Percentiles rank a stretch among this genome's conserved stretches.
These are phyloP conservation scores for Saksenaea vasiformis DNA, from an alignment of 371 early-diverging fungal species.

Conservation along the genomic window DNA sequence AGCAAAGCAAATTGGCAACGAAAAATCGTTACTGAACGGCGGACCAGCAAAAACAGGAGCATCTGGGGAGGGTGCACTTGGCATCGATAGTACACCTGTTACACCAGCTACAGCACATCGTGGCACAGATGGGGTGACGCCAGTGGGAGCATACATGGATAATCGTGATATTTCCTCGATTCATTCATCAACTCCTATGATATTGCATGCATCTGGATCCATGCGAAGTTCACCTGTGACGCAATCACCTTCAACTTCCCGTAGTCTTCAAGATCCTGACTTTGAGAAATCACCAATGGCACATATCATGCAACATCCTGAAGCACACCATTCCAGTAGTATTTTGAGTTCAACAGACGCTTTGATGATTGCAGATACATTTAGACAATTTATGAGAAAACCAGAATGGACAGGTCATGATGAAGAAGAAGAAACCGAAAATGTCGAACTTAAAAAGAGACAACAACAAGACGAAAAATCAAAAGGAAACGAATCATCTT, in stretches of 20 bases:
- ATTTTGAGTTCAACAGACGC: constrained; percentile 52
- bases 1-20: neutral
- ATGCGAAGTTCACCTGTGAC: neutral
- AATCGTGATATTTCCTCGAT: constrained; percentile 14
- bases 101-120: constrained; percentile 2
- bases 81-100: neutral
- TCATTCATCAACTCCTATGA: constrained; percentile 22
- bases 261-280: constrained; percentile 1
- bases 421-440: constrained; percentile 26
- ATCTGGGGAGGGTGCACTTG: neutral
- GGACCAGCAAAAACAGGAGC: neutral
- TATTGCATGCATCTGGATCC: neutral
- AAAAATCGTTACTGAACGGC: neutral
- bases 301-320: constrained; percentile 7
- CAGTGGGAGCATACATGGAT: neutral
- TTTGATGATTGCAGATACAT: constrained; percentile 54
- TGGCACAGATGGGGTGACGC: neutral
- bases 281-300: neutral
- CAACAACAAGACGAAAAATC: neutral
- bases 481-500: neutral
- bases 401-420: constrained; percentile 52
- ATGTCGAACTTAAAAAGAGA: neutral
- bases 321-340: constrained; percentile 41
- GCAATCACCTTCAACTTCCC: neutral
- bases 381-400: constrained; percentile 54